Evolutionary conservation across 2,329 filamentous ascomycete species (phyloP).

Genomic region (Xylaria sp.): DNA sequence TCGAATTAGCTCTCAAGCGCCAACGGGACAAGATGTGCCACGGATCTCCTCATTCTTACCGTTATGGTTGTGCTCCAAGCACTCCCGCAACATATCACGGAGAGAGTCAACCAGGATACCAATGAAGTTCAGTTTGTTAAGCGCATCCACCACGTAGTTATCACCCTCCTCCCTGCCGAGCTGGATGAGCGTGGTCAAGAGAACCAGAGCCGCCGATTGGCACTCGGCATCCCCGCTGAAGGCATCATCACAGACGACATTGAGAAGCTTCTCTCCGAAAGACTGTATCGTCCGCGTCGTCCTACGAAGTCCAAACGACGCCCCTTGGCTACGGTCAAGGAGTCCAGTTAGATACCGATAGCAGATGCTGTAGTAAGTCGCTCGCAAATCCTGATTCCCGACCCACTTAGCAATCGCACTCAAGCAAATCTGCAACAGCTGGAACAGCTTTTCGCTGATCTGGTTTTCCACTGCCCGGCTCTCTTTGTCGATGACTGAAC

Average conservation of each 20-base stretch:
- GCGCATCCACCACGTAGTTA: constrained; percentile 67
- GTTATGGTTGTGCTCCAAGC: constrained; percentile 51
- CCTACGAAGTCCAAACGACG: constrained; percentile 46
- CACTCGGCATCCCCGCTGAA: constrained; percentile 76
- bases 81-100: constrained; percentile 68
- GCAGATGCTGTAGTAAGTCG: constrained; percentile 87
- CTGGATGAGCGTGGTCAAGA: constrained; percentile 73
- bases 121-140: constrained; percentile 85
- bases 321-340: constrained; percentile 46
- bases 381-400: constrained; percentile 65
- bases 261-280: constrained; percentile 72
- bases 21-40: constrained; percentile 4
- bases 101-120: constrained; percentile 86
- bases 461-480: constrained; percentile 57
- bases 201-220: constrained; percentile 76
- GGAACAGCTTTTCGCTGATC: constrained; percentile 81
- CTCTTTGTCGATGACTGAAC: constrained; percentile 41
- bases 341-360: constrained; percentile 78
- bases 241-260: constrained; percentile 87
- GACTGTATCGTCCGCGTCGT: constrained; percentile 66
- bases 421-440: constrained; percentile 84
- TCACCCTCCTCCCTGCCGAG: constrained; percentile 68
- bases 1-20: constrained; percentile 14
- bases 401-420: constrained; percentile 71
- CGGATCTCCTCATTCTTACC: constrained; percentile 41